Conservation (phyloP, 1,284 basidiomycete species). For the Neolentinus lepideus region DNA sequence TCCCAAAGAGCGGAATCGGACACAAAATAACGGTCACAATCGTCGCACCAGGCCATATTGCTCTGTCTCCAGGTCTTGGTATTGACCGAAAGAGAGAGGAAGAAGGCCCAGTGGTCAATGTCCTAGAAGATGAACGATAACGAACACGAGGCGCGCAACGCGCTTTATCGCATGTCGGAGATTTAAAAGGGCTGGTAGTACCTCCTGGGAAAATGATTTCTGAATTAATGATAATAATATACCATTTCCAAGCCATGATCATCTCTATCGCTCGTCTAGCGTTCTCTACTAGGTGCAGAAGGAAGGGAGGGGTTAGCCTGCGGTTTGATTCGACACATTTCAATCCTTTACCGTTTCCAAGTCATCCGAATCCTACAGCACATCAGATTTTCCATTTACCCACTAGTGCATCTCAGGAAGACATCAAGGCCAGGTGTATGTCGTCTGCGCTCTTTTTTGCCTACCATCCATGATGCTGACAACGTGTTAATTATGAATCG, state of each 20-base stretch:
- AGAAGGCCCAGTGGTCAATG: not conserved
- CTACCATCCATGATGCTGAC: no score
- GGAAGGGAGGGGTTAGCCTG: not conserved
- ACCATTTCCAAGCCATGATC: no score
- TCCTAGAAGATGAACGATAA: not conserved
- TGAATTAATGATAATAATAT: no score
- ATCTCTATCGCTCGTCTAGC: not conserved
- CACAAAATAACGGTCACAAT: not conserved
- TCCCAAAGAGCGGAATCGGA: not conserved
- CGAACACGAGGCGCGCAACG: no score
- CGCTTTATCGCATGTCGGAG: no score
- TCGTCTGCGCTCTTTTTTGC: not conserved
- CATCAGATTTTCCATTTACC: conserved; percentile 67
- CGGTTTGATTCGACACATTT: conserved; percentile 2
- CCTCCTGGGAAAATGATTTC: no score
- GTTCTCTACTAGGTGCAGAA: not conserved
- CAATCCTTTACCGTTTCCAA: conserved; percentile 51
- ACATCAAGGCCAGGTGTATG: conserved; percentile 63
- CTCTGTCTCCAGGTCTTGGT: not conserved
- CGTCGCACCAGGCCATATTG: not conserved
- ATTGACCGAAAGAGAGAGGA: not conserved
- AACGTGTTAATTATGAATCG: not conserved
- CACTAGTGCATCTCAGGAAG: conserved; percentile 40
- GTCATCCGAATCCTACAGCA: conserved; percentile 45
- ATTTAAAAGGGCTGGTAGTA: no score